Base-by-base conservation (phyloP, 495 filamentous ascomycete species). In the Hapsidospora chrysogenum region DNA sequence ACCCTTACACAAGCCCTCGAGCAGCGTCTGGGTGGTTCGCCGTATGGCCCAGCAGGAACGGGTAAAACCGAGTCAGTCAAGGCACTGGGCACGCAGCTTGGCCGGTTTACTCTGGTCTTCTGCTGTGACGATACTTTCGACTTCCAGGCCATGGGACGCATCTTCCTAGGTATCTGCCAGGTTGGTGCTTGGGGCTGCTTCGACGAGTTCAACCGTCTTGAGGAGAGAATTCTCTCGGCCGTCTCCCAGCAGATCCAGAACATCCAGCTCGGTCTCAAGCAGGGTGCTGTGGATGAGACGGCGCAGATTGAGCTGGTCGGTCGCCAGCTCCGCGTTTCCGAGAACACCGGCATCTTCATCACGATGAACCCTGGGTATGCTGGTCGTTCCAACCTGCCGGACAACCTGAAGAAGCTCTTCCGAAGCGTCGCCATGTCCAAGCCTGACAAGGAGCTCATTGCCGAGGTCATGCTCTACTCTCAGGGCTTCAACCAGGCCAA, bases 311-410 rank as follows among this genome's bases (percentile, higher is more conserved):
- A 99, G 50, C 61, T 99, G 9, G 80, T 93, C 28, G 86, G 92
- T 29, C 76, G 92, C 38, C 80, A 83, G 38, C 68, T 99, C 19
- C 65, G 61, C 23, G 86, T 99, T 41, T 86, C 93, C 49, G 63
- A 69, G 31, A 89, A 92, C 48, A 96, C 89, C 31, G 87, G 87
- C 46, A 92, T 99, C 51, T 99, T 99, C 63, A 96, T 99, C 56
- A 99, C 89, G 21, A 99, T 99, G 89, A 99, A 99, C 59, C 89
- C 89, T 45, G 89, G 89, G 15, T 99, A 99, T 65, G 89, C 89
- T 26, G 89, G 89, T 34, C 78, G 89, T 51, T 99, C 89, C 21
- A 99, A 96, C 56, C 60, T 99, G 46, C 89, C 89, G 1, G 89
- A 99, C 56, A 99, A 99, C 52, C 54, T 99, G 54, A 99, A 99